phyloP scores from a whole-genome alignment of 805 yeast genomes.

The Metschnikowia reukaufii region DNA sequence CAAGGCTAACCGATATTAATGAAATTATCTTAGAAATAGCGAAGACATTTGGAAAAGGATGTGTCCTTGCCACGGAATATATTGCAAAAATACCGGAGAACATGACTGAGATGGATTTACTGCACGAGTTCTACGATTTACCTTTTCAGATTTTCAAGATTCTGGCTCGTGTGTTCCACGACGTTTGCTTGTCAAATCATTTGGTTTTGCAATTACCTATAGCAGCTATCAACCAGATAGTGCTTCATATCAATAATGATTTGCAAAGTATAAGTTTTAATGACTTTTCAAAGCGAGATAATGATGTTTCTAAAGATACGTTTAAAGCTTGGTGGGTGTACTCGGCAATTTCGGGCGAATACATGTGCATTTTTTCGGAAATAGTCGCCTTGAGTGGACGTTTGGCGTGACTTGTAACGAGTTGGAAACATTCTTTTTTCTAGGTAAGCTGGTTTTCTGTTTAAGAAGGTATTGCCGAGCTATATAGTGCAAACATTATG shows the following conservation, averaged over 20 bases:
- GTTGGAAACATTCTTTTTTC: too few species aligned
- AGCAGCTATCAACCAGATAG: background rate
- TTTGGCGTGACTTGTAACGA: too few species aligned
- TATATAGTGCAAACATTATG: too few species aligned
- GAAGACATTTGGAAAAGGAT: background rate
- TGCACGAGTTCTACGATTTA: background rate
- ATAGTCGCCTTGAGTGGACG: conserved; percentile 1
- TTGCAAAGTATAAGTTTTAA: conserved; percentile 4
- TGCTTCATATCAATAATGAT: conserved; percentile 1
- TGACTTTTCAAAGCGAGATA: conserved; percentile 3
- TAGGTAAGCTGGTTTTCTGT: too few species aligned
- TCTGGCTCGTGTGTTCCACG: background rate
- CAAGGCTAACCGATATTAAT: background rate
- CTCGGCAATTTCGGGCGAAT: conserved; percentile 3
- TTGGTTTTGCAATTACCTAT: conserved; percentile 2
- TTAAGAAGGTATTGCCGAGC: too few species aligned
- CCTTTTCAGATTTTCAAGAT: background rate
- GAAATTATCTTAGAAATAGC: background rate
- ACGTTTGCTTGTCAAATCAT: background rate
- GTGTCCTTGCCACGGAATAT: background rate
- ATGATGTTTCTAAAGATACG: conserved; percentile 1
- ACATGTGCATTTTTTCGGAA: background rate
- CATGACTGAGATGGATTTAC: background rate
- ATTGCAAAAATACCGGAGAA: background rate
- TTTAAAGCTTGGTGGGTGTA: conserved; percentile 8